Evolutionary conservation across 768 basidiomycete species (phyloP).

Genomic region (Kwoniella sp.): DNA sequence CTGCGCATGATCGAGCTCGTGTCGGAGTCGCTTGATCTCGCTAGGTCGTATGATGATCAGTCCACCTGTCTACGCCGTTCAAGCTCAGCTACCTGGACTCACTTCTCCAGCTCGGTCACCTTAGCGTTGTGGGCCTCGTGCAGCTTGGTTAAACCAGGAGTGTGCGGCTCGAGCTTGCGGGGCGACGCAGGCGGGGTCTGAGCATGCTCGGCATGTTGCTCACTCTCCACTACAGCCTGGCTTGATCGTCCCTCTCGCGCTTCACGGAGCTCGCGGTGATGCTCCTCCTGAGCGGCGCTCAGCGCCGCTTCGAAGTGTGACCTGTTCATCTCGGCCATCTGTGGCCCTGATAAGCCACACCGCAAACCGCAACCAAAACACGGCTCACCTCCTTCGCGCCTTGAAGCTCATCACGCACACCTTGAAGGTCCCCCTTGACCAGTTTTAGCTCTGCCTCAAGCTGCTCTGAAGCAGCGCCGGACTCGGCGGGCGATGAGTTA

Average conservation of each 20-base stretch:
- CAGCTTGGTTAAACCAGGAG: constrained; percentile 19
- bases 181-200: constrained; percentile 27
- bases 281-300: constrained; percentile 18
- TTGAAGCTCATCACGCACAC: constrained; percentile 25
- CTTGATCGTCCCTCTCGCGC: background rate
- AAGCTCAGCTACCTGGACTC: constrained; percentile 7
- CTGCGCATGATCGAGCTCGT: constrained; percentile 10
- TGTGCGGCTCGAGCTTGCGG: background rate
- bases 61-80: background rate
- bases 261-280: constrained; percentile 3
- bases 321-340: constrained; percentile 43
- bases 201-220: background rate
- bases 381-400: constrained; percentile 25
- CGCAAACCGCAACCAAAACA: background rate
- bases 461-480: background rate
- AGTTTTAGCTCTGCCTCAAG: constrained; percentile 19
- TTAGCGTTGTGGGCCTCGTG: constrained; percentile 40
- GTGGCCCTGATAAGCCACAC: background rate
- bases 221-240: constrained; percentile 9
- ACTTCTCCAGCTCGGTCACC: constrained; percentile 35
- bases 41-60: background rate
- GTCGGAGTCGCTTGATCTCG: constrained; percentile 22
- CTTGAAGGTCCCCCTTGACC: constrained; percentile 15
- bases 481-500: background rate
- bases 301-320: constrained; percentile 28